A percentile compares a stretch with the other conserved stretches of the same genome.
Evolutionary conservation across 176 grass and related monocot species (phyloP).

Genomic region (Ensete ventricosum): DNA sequence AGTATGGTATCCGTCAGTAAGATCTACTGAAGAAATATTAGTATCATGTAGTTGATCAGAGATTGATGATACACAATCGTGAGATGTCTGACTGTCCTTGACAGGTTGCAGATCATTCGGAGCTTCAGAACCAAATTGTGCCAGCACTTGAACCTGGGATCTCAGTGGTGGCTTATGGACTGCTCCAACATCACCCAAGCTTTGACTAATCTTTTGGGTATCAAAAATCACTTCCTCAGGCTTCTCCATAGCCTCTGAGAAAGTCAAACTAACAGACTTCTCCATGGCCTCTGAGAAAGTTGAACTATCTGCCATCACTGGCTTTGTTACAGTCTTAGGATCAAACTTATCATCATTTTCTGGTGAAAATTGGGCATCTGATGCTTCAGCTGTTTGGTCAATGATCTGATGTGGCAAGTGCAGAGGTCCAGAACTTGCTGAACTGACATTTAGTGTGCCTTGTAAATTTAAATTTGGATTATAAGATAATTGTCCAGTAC

Average conservation of each 20-base stretch:
- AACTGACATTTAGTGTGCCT: constrained; percentile 26
- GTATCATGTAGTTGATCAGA: constrained; percentile 32
- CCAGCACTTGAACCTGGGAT: constrained; percentile 17
- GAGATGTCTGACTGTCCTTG: constrained; percentile 12
- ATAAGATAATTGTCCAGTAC: constrained; percentile 30
- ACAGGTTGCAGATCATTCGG: constrained; percentile 8
- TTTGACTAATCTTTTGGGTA: constrained; percentile 11
- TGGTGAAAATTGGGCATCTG: constrained; percentile 14
- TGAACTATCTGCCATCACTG: constrained; percentile 19
- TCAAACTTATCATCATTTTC: constrained; percentile 23
- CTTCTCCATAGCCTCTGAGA: constrained; percentile 18
- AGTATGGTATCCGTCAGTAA: too few relatives aligned
- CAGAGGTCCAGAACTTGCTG: constrained; percentile 31
- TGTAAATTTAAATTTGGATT: constrained; percentile 33
- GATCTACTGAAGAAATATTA: constrained; percentile 20
- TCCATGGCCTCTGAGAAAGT: too few relatives aligned
- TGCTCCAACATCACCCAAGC: constrained; percentile 9
- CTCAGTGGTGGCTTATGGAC: constrained; percentile 14
- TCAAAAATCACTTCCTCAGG: constrained; percentile 9
- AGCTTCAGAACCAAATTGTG: constrained; percentile 16
- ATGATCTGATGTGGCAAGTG: constrained; percentile 33
- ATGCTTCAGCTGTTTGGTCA: constrained; percentile 29
- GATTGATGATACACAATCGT: constrained; percentile 22
- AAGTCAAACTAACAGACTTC: neutral
- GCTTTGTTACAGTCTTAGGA: constrained; percentile 6